phyloP scores from a whole-genome alignment of 2,329 filamentous ascomycete genomes.

The Trichoderma lentiforme region DNA sequence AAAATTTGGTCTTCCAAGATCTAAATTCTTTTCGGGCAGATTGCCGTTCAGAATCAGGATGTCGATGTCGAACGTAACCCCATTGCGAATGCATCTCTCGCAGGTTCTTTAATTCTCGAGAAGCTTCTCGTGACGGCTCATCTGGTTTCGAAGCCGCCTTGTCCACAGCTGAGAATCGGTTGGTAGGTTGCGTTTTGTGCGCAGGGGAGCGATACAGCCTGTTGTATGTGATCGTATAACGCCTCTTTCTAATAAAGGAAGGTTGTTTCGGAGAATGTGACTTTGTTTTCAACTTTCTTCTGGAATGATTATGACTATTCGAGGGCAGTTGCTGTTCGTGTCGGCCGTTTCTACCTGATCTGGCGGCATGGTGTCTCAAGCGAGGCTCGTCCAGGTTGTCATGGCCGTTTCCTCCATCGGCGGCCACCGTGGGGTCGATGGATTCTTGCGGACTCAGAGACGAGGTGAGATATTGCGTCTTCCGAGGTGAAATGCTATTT shows the following conservation, averaged over 20 bases:
- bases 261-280: neutral
- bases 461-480: neutral
- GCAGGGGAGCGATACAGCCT: neutral
- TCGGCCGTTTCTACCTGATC: neutral
- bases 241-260: neutral
- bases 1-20: constrained; percentile 30
- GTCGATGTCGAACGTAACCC: constrained; percentile 32
- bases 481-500: neutral
- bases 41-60: constrained; percentile 24
- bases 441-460: neutral
- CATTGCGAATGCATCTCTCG: constrained; percentile 28
- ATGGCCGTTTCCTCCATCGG: neutral
- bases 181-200: neutral
- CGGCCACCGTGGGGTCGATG: neutral
- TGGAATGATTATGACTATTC: neutral
- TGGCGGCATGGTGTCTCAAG: neutral
- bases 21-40: constrained; percentile 26
- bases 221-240: constrained; percentile 10
- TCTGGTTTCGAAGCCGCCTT: neutral
- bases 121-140: neutral
- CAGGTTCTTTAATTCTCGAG: neutral
- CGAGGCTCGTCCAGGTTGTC: neutral
- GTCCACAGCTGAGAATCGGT: neutral
- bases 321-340: neutral
- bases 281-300: neutral